Evolutionary conservation across 2,329 filamentous ascomycete species (phyloP), one percentile per base, ranked within the genome.

Genomic region (Sporothrix brunneoviolacea): DNA sequence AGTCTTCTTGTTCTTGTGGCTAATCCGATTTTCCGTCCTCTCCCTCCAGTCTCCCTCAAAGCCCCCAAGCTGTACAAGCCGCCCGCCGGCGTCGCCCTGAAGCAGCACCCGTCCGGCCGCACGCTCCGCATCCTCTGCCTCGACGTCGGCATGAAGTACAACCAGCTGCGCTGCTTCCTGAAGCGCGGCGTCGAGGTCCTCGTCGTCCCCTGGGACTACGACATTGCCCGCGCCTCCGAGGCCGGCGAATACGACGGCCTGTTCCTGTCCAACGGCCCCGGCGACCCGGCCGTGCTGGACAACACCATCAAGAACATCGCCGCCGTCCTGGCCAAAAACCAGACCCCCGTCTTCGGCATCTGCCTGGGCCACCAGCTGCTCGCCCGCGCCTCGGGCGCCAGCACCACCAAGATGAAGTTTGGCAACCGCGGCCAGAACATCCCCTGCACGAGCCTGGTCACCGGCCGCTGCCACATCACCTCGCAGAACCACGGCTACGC

Each of bases 351-450:
- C 56, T 96, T 97, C 60, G 91, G 91, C 74, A 97, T 97, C 65
- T 97, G 91, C 73, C 72, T 97, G 60, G 91, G 91, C 51, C 91
- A 97, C 68, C 91, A 97, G 71, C 77, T 97, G 59, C 82, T 97
- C 47, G 90, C 91, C 48, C 81, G 90, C 60, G 90, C 91, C 52
- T 83, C 90, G 28, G 91, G 91, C 50, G 91, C 91, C 41, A 76
- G 76, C 41, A 97, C 93, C 0, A 70, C 79, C 62, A 98, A 98
- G 77, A 95, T 98, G 89, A 97, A 97, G 78, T 98, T 96, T 63
- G 93, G 93, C 73, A 98, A 98, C 74, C 88, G 93, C 63, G 93
- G 91, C 38, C 89, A 95, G 76, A 98, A 98, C 72, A 97, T 98
- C 63, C 93, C 93, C 39, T 96, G 91, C 76, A 97, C 91, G 10